Evolutionary conservation across 2,329 filamentous ascomycete species (phyloP).

Genomic region (Colletotrichum tabaci): DNA sequence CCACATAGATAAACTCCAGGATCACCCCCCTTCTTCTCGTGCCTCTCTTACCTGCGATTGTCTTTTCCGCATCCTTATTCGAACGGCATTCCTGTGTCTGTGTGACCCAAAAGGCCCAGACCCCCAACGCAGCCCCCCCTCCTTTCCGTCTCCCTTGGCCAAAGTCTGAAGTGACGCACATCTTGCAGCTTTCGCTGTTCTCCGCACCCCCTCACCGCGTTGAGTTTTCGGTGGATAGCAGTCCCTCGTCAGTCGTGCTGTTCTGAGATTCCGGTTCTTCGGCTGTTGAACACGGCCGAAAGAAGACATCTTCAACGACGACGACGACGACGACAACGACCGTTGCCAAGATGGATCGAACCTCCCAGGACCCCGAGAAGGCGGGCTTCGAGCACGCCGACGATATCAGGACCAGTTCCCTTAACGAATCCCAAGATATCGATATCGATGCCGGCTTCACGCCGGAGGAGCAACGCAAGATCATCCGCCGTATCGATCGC

Average conservation of each 20-base stretch:
- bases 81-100: constrained; percentile 5
- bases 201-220: background rate
- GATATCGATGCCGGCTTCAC: constrained; percentile 64
- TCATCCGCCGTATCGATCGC: constrained; percentile 79
- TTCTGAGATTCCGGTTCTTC: background rate
- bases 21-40: background rate
- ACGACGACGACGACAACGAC: background rate
- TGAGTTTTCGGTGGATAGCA: background rate
- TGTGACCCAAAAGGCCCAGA: background rate
- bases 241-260: background rate
- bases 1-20: constrained; percentile 13
- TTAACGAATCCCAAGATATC: constrained; percentile 23
- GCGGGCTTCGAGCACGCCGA: constrained; percentile 40
- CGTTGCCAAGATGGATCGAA: constrained; percentile 20
- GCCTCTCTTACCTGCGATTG: background rate
- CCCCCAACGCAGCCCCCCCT: background rate
- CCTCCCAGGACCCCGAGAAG: constrained; percentile 42
- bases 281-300: background rate
- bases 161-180: constrained; percentile 26
- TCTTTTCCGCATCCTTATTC: constrained; percentile 6
- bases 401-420: constrained; percentile 29
- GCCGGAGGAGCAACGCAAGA: constrained; percentile 73
- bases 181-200: constrained; percentile 14
- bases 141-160: background rate
- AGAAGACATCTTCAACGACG: background rate